phyloP scores from a whole-genome alignment of 495 filamentous ascomycete species.

The Penicillium parvum region DNA sequence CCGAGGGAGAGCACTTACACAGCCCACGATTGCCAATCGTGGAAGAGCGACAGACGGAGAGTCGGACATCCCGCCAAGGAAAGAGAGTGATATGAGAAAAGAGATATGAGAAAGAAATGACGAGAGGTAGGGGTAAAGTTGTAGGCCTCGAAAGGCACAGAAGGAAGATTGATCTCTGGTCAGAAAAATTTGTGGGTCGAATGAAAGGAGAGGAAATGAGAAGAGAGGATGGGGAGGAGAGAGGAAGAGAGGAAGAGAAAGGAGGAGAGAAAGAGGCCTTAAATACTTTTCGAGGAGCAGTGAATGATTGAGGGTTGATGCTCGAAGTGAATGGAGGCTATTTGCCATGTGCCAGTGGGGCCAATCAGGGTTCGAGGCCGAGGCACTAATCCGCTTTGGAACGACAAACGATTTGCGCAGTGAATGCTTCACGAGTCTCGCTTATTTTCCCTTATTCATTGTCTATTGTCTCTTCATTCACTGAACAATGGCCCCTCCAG shows the following conservation, averaged over 20 bases:
- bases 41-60: slow-evolving; percentile 17
- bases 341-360: no score
- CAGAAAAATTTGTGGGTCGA: neutral
- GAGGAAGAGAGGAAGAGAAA: neutral
- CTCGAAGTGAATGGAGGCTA: neutral
- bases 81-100: neutral
- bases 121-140: no score
- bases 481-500: slow-evolving; percentile 30
- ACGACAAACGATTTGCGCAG: no score
- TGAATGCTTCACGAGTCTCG: no score
- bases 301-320: neutral
- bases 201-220: neutral
- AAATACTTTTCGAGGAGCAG: neutral
- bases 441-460: neutral
- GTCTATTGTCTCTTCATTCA: neutral
- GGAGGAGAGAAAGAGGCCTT: neutral
- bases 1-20: slow-evolving; percentile 51
- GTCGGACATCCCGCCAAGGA: slow-evolving; percentile 4
- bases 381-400: neutral
- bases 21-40: slow-evolving; percentile 70
- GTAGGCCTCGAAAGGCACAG: no score
- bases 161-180: neutral
- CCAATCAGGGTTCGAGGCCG: no score
- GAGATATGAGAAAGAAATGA: neutral
- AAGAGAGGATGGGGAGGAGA: neutral